Conservation (phyloP, 352 stramenopile genomes). For the Pythium myriotylum region DNA sequence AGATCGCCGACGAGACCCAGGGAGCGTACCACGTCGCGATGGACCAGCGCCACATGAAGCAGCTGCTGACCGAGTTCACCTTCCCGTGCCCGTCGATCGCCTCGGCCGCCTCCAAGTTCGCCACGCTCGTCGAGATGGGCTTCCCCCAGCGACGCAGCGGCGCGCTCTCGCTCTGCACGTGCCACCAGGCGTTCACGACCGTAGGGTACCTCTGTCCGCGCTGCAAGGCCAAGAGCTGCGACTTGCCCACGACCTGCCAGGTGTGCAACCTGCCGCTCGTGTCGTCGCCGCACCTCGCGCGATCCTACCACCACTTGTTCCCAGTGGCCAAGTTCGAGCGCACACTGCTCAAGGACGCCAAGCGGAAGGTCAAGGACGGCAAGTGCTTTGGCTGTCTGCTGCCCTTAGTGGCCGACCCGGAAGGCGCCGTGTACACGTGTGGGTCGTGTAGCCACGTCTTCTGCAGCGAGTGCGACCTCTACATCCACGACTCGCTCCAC, state of each 20-base stretch:
- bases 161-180: conserved; percentile 82
- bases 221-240: conserved; percentile 94
- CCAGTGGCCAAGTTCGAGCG: conserved; percentile 94
- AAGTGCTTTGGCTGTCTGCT: conserved; percentile 82
- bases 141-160: conserved; percentile 79
- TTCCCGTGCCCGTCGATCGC: conserved; percentile 91
- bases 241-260: conserved; percentile 95
- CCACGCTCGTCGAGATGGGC: conserved; percentile 84
- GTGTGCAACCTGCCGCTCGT: conserved; percentile 97
- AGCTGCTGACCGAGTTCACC: conserved; percentile 93
- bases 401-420: conserved; percentile 46
- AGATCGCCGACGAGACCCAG: conserved; percentile 90
- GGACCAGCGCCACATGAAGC: conserved; percentile 91
- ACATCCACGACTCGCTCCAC: conserved; percentile 98
- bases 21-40: conserved; percentile 94
- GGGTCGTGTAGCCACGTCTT: conserved; percentile 91
- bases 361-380: conserved; percentile 21
- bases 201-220: conserved; percentile 94
- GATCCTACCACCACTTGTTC: conserved; percentile 99
- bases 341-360: conserved; percentile 35
- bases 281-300: conserved; percentile 95
- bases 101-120: conserved; percentile 65
- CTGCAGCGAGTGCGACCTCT: conserved; percentile 97
- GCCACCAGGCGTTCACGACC: conserved; percentile 86
- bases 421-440: conserved; percentile 80